Evolutionary conservation across 495 filamentous ascomycete species (phyloP).

Genomic region (Copromyces sp.): DNA sequence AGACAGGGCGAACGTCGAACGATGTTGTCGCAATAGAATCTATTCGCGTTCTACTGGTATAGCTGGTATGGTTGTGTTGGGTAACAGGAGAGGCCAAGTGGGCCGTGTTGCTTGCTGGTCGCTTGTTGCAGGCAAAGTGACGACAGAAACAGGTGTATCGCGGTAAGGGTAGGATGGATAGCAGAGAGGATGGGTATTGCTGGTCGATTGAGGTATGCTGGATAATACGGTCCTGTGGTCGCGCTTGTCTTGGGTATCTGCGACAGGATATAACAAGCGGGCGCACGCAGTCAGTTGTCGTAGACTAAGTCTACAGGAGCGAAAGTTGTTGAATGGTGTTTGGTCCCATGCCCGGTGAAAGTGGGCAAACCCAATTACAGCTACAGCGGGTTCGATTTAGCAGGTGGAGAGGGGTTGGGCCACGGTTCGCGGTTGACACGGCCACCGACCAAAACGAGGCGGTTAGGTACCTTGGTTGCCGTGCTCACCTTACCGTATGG

Average conservation of each 20-base stretch:
- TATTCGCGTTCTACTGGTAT: neutral
- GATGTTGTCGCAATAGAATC: neutral
- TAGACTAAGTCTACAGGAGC: neutral
- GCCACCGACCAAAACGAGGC: neutral
- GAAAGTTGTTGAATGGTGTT: neutral
- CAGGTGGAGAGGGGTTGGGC: neutral
- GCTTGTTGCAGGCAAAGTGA: neutral
- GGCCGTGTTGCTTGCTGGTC: neutral
- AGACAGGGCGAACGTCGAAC: neutral
- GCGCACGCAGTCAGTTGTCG: neutral
- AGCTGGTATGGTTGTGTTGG: neutral
- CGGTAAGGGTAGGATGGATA: neutral
- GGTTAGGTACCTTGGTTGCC: neutral
- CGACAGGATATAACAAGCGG: neutral
- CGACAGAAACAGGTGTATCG: neutral
- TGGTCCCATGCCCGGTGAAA: neutral
- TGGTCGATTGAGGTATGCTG: neutral
- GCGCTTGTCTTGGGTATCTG: neutral
- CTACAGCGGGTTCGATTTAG: neutral
- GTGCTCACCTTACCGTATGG: no score
- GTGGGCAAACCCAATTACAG: neutral
- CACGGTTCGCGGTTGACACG: neutral
- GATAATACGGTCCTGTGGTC: neutral
- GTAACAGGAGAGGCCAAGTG: neutral
- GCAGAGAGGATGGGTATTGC: neutral